Conservation (phyloP, 179 eudicot species). For the Vitellaria paradoxa region DNA sequence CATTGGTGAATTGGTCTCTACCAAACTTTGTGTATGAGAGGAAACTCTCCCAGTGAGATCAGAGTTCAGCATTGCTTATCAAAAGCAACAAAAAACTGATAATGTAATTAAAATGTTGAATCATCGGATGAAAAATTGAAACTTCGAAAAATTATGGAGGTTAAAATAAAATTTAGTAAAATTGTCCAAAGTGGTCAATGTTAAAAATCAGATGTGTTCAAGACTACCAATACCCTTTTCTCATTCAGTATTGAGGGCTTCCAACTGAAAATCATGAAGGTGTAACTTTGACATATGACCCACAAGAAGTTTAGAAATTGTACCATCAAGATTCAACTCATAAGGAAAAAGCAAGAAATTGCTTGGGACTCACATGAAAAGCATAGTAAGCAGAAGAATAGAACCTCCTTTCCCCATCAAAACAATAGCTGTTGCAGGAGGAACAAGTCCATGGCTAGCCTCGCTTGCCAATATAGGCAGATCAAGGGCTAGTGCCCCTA, state of each 20-base stretch:
- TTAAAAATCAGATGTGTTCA: not conserved
- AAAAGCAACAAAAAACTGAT: not conserved
- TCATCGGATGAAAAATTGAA: not conserved
- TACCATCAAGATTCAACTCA: not conserved
- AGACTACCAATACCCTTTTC: not conserved
- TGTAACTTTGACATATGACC: not conserved
- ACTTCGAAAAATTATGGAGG: not conserved
- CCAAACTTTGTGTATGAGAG: not conserved
- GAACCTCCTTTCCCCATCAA: conserved; percentile 94
- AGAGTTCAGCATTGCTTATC: not conserved
- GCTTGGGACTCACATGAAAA: conserved; percentile 67
- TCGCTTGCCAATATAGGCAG: conserved; percentile 83
- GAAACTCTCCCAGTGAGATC: not conserved
- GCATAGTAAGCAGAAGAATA: conserved; percentile 90
- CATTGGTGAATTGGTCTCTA: not conserved
- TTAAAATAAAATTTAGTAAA: not conserved
- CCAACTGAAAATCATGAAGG: not conserved
- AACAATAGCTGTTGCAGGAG: conserved; percentile 93
- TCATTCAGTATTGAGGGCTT: not conserved
- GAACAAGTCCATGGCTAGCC: conserved; percentile 87
- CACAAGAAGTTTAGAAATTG: not conserved
- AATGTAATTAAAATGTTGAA: not conserved
- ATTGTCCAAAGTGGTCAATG: no score
- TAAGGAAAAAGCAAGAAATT: not conserved
- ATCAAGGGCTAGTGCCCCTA: conserved; percentile 94